Base-by-base conservation (phyloP, 176 grass and related monocot genomes). In the Bromus sterilis region DNA sequence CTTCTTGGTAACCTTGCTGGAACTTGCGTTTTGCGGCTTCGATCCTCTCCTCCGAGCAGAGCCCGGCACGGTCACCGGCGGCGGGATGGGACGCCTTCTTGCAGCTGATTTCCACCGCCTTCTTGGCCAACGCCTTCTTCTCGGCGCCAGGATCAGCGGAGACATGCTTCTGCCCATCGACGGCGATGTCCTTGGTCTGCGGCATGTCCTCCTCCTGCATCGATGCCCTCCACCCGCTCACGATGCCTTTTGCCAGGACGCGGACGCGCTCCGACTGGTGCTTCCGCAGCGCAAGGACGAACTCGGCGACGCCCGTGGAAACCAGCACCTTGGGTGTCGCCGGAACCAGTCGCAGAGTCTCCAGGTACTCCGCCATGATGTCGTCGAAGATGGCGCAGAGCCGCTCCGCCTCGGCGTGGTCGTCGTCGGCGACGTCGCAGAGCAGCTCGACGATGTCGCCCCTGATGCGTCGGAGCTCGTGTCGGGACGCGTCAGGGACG, bases 251-350 rank as follows among this genome's bases (percentile, higher is more conserved):
- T 6, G 83, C 83, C 16, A 85, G 75, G 40, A 56, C 0, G 23
- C 56, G 83, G 31, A 79, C 11, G 3, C 56, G 39, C 40, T 28
- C 56, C 6, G 83, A 79, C 16, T 72, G 30, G 56, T 85, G 83
- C 5, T 16, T 25, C 40, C 24, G 42, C 39, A 85, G 41, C 9
- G 40, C n/a, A 15, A 16, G 8, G 23, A 85, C 39, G 15, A 31
- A 24, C 53, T 29, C 25, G 5, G n/a, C 40, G 23, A 85, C 29
- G 64, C 11, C 55, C 6, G 75, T 62, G 75, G 65, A 48, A 6
- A 40, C 39, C 15, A 61, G 23, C 39, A 2, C 4, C 4, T 0
- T 23, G 9, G 75, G 21, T 65, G 1, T 29, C 37, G 10, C 51
- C 13, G 53, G 30, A 15, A 61, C 23, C 30, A 37, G 1, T 11